A percentile compares a stretch with the other conserved stretches of the same genome.
Conservation (phyloP, 1,284 basidiomycete species). For the Malassezia globosa region DNA sequence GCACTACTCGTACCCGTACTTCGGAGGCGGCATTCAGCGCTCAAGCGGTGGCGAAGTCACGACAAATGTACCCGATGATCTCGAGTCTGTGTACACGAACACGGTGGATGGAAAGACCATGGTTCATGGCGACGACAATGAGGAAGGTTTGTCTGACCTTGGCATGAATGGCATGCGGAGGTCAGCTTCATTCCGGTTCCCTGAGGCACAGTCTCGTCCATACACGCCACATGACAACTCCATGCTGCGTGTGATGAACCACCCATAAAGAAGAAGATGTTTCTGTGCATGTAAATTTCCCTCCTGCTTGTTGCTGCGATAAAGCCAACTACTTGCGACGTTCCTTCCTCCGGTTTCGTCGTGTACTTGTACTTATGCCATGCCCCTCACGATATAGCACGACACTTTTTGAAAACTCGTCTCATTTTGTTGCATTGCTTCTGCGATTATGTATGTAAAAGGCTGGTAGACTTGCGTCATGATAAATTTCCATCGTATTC, state of each 20-base stretch:
- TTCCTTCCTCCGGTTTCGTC: too few species aligned
- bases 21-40: constrained; percentile 28
- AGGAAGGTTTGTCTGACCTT: not conserved
- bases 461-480: too few species aligned
- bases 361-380: too few species aligned
- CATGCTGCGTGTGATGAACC: constrained; percentile 11
- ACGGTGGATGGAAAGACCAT: constrained; percentile 10
- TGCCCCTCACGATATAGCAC: too few species aligned
- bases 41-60: constrained; percentile 8
- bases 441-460: too few species aligned
- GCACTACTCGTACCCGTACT: constrained; percentile 20
- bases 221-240: constrained; percentile 3
- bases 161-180: not conserved
- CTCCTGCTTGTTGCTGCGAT: not conserved
- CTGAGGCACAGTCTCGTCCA: constrained; percentile 1
- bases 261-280: not conserved
- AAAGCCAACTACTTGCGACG: not conserved
- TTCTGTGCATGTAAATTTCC: not conserved
- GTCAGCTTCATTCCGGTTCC: constrained; percentile 16
- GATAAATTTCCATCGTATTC: too few species aligned
- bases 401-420: too few species aligned
- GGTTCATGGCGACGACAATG: constrained; percentile 3
- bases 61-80: not conserved
- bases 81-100: constrained; percentile 4
- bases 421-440: too few species aligned